A percentile compares a stretch with the other conserved stretches of the same genome.
These are phyloP conservation scores for Mitragyna speciosa DNA, from an alignment of 257 asterid genomes.

Conservation along the genomic window DNA sequence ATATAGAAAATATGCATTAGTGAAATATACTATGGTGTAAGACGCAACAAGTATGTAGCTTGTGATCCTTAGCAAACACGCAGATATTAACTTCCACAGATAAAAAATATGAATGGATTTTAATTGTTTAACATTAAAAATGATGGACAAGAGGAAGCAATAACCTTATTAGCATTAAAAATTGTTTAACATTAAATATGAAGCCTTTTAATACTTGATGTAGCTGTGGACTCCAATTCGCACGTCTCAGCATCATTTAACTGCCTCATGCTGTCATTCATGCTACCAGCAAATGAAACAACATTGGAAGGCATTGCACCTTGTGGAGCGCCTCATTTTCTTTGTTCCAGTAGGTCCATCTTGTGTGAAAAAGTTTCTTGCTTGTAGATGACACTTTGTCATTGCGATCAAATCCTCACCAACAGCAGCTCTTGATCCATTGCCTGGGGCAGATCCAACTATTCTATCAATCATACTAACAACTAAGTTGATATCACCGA, in stretches of 20 bases:
- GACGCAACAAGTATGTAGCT: too few relatives aligned
- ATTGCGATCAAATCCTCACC: constrained; percentile 97
- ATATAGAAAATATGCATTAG: not conserved
- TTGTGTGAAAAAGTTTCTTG: constrained; percentile 72
- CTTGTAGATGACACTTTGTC: constrained; percentile 91
- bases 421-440: constrained; percentile 96
- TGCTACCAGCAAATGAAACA: constrained; percentile 74
- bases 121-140: not conserved
- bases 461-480: constrained; percentile 93
- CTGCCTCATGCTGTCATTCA: constrained; percentile 60
- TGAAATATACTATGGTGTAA: too few relatives aligned
- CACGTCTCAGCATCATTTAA: constrained; percentile 60
- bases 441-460: constrained; percentile 98
- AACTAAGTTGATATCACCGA: constrained; percentile 83
- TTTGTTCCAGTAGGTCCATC: constrained; percentile 82
- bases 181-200: too few relatives aligned
- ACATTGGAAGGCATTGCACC: constrained; percentile 59
- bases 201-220: constrained; percentile 61
- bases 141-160: constrained; percentile 8
- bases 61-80: too few relatives aligned
- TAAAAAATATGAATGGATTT: too few relatives aligned
- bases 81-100: too few relatives aligned
- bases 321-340: constrained; percentile 86
- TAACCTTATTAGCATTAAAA: too few relatives aligned
- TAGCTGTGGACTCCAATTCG: constrained; percentile 89